These are phyloP conservation scores for Lippia alba DNA, from an alignment of 305 asterid genomes.

Conservation along the genomic window DNA sequence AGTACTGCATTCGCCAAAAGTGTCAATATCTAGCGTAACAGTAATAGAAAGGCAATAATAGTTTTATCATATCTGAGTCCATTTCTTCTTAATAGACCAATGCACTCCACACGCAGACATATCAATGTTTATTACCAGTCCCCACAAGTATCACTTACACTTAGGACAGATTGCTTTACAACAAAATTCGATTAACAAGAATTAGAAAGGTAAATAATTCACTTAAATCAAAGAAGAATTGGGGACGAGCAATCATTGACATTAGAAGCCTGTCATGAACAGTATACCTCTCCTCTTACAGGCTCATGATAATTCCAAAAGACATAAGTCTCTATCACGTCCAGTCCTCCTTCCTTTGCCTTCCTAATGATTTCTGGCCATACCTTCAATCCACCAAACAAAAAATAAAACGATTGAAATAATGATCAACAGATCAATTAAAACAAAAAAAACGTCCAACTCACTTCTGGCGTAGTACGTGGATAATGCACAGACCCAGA, in stretches of 20 bases:
- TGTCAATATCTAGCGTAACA: conserved; percentile 16
- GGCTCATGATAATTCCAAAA: conserved; percentile 93
- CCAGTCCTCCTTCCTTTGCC: conserved; percentile 90
- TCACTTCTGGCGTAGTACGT: conserved; percentile 77
- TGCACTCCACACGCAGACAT: background rate
- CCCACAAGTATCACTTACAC: background rate
- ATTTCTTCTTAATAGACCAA: background rate
- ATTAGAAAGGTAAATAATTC: background rate
- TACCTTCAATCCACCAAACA: conserved; percentile 44
- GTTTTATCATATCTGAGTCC: background rate
- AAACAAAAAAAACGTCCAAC: conserved; percentile 21
- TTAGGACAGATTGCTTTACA: background rate
- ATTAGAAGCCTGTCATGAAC: background rate
- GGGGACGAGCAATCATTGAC: background rate
- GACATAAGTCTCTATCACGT: conserved; percentile 83
- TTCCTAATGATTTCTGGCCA: conserved; percentile 74
- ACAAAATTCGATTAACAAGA: conserved; percentile 6
- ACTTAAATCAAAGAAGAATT: background rate
- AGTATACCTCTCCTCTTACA: conserved; percentile 66
- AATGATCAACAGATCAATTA: conserved; percentile 3
- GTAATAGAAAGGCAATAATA: conserved; percentile 13
- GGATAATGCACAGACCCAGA: conserved; percentile 92
- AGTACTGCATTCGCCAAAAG: conserved; percentile 51
- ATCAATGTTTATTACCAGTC: background rate
- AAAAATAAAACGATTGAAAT: background rate